These are phyloP conservation scores for Sphaerulina populicola DNA, from an alignment of 2,329 filamentous ascomycete species.

Conservation along the genomic window DNA sequence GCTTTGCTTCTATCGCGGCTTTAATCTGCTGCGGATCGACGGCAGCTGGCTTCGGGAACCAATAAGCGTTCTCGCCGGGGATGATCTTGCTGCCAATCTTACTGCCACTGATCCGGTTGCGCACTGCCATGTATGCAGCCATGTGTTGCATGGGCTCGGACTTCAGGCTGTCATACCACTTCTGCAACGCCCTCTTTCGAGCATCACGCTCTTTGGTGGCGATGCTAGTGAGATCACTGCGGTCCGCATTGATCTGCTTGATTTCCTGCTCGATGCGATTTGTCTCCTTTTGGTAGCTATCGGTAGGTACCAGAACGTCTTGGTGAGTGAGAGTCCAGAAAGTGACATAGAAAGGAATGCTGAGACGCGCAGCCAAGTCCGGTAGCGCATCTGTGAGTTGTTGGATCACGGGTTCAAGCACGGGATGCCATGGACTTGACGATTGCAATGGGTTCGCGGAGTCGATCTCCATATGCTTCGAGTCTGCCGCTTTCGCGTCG, in stretches of 20 bases:
- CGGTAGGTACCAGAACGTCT: slow-evolving; percentile 67
- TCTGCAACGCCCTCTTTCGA: slow-evolving; percentile 60
- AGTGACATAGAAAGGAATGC: slow-evolving; percentile 71
- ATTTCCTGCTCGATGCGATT: slow-evolving; percentile 60
- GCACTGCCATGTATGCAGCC: slow-evolving; percentile 57
- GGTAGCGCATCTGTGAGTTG: slow-evolving; percentile 54
- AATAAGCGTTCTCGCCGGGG: slow-evolving; percentile 37
- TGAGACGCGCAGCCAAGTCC: slow-evolving; percentile 61
- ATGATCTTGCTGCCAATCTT: slow-evolving; percentile 51
- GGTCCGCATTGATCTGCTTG: slow-evolving; percentile 59
- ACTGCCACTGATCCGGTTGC: slow-evolving; percentile 59
- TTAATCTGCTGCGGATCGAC: slow-evolving; percentile 12
- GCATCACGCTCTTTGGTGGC: slow-evolving; percentile 60
- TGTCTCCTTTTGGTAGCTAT: slow-evolving; percentile 70
- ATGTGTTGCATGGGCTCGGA: slow-evolving; percentile 65
- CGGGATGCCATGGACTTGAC: slow-evolving; percentile 50
- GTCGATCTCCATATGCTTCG: background rate
- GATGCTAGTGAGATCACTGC: slow-evolving; percentile 61
- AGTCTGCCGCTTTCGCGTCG: background rate
- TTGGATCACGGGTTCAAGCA: slow-evolving; percentile 66
- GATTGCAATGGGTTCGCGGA: slow-evolving; percentile 4
- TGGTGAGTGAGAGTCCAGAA: slow-evolving; percentile 88
- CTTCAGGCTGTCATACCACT: slow-evolving; percentile 60
- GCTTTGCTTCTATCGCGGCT: slow-evolving; percentile 50
- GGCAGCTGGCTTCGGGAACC: slow-evolving; percentile 52